A percentile compares a stretch with the other conserved stretches of the same genome.
Evolutionary conservation across 2,329 filamentous ascomycete genomes (phyloP).

Genomic region (Hymenoscyphus fructigenus): DNA sequence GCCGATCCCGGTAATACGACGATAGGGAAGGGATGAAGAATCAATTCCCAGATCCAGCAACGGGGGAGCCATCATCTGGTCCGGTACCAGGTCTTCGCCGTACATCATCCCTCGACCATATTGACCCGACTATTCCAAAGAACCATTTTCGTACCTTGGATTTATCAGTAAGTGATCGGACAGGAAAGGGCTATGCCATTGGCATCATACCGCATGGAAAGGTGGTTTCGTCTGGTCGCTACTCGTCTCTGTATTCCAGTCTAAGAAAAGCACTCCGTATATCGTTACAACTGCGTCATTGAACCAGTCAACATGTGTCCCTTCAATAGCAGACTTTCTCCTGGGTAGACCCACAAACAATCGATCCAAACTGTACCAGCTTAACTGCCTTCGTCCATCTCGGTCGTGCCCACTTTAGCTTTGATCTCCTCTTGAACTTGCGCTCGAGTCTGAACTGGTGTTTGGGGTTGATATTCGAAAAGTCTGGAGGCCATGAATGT

Average conservation of each 20-base stretch:
- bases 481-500: constrained; percentile 77
- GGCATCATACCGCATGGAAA: constrained; percentile 47
- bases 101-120: constrained; percentile 34
- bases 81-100: constrained; percentile 12
- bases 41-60: constrained; percentile 15
- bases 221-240: constrained; percentile 40
- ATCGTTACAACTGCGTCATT: constrained; percentile 47
- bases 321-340: constrained; percentile 17
- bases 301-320: background rate
- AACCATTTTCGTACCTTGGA: constrained; percentile 42
- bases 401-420: constrained; percentile 60
- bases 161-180: background rate
- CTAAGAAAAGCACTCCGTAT: constrained; percentile 63
- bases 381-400: constrained; percentile 64
- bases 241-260: constrained; percentile 45
- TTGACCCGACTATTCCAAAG: constrained; percentile 40
- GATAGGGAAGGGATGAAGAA: background rate
- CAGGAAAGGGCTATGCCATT: background rate
- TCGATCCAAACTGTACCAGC: constrained; percentile 53
- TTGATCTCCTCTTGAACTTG: constrained; percentile 70
- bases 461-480: constrained; percentile 65
- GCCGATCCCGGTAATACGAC: background rate
- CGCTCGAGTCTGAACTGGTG: constrained; percentile 78
- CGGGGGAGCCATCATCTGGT: constrained; percentile 25
- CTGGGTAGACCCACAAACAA: constrained; percentile 31